Conservation (phyloP, 441 rosid species). For the Jatropha podagrica region DNA sequence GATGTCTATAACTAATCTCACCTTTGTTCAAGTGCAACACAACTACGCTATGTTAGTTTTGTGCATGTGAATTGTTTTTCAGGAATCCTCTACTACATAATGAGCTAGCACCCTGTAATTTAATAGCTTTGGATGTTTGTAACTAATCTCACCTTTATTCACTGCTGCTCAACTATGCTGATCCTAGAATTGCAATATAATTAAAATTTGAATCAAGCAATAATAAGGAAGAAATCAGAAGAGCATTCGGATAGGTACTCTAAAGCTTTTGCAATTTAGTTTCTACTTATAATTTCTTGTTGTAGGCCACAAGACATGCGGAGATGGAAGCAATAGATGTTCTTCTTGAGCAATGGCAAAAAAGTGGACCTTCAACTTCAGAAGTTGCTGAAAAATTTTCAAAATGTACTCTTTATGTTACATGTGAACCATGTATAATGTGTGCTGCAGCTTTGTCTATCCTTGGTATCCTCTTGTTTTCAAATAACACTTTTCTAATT, state of each 20-base stretch:
- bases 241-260: not conserved
- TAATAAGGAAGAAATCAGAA: not conserved
- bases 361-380: slow-evolving; percentile 45
- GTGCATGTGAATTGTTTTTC: not conserved
- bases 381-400: slow-evolving; percentile 69
- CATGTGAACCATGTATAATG: slow-evolving; percentile 98
- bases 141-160: not conserved
- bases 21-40: too few relatives aligned
- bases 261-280: not conserved
- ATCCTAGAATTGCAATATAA: not conserved
- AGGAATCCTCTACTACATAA: too few relatives aligned
- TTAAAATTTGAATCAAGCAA: not conserved
- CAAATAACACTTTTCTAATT: not conserved
- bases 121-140: not conserved
- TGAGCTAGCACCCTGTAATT: not conserved
- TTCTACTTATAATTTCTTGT: slow-evolving; percentile 10
- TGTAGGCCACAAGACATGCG: slow-evolving; percentile 86
- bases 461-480: slow-evolving; percentile 46
- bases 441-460: slow-evolving; percentile 85
- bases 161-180: not conserved
- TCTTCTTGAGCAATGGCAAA: slow-evolving; percentile 65
- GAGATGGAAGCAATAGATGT: slow-evolving; percentile 91
- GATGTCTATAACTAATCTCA: too few relatives aligned
- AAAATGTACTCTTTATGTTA: slow-evolving; percentile 64
- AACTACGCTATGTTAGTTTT: too few relatives aligned